Evolutionary conservation across 148 eudicot species (phyloP), one percentile per base, ranked within the genome.

Genomic region (Rhododendron molle): DNA sequence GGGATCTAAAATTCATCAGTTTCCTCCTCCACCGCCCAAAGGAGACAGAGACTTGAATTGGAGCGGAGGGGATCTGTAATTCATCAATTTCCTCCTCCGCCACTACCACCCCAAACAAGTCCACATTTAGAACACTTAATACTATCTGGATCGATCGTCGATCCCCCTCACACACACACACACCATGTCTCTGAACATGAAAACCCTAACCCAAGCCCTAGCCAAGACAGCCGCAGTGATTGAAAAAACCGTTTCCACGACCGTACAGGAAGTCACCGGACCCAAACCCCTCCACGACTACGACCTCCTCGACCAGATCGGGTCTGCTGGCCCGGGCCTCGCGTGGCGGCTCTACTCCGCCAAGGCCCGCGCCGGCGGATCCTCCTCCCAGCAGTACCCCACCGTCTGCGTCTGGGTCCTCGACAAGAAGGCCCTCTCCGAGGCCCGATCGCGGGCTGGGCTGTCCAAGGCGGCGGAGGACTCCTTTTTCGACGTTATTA

Each of bases 231-330:
- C 98, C 3, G 98, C 99, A 0, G 98, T 93, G 10, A 93, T 97
- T 86, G 99, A 97, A 85, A 97, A 97, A 81, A 94, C 94, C 56
- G 98, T 96, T 0, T 94, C 94, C 26, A 92, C 98, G 5, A 96
- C 99, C 62, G 99, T 97, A 3, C 96, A 95, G 62, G 99, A 97
- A 78, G 99, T 97, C 0, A 92, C 99, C 56, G 99, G 99, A 0
- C 99, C 99, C 13, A 94, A 90, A 78, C 91, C 98, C 26, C 88
- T 97, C 28, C 97, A 93, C 52, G 99, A 97, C 86, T 97, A 95
- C 91, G 95, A 93, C 26, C 91, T 97, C 44, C 67, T 89, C 16
- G 89, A 92, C 71, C 99, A 94, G 95, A 94, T 97, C 93, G 99
- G 98, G 28, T 93, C 99, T 6, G 96, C 99, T 0, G 99, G 99